A percentile compares a stretch with the other conserved stretches of the same genome.
Conservation (phyloP, 1,139 yeast species). For the Geotrichum restrictum region DNA sequence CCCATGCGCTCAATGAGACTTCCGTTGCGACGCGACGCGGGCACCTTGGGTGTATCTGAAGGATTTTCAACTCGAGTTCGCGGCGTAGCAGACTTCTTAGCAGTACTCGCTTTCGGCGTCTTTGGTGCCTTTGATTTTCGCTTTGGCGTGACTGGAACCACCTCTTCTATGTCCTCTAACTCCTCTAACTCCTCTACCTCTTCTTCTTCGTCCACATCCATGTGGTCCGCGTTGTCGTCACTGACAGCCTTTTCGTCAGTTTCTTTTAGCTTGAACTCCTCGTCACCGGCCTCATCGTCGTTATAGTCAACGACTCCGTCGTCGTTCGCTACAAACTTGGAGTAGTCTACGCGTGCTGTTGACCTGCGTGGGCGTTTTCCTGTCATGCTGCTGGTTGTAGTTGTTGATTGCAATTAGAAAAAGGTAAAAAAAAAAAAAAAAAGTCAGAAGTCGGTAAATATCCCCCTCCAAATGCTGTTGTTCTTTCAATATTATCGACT, state of each 20-base stretch:
- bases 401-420: slow-evolving; percentile 1
- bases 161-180: slow-evolving; percentile 8
- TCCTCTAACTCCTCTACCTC: slow-evolving; percentile 20
- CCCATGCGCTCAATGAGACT: slow-evolving; percentile 39
- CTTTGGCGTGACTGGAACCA: background rate
- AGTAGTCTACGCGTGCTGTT: slow-evolving; percentile 26
- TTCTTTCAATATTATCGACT: no score
- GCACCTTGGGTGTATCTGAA: slow-evolving; percentile 30
- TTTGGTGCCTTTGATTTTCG: slow-evolving; percentile 6
- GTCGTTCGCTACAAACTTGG: slow-evolving; percentile 22
- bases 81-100: slow-evolving; percentile 2
- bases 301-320: slow-evolving; percentile 14
- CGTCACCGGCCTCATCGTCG: slow-evolving; percentile 12
- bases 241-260: background rate
- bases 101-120: background rate
- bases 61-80: background rate
- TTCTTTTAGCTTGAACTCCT: slow-evolving; percentile 10
- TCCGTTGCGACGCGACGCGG: slow-evolving; percentile 31
- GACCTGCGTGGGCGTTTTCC: slow-evolving; percentile 25
- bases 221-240: slow-evolving; percentile 5
- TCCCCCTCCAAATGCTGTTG: no score
- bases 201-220: slow-evolving; percentile 12
- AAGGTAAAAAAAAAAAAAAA: background rate
- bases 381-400: slow-evolving; percentile 11
- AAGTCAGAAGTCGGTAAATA: no score